These are phyloP conservation scores for Cryomyces minteri DNA, from an alignment of 495 filamentous ascomycete species.

Conservation along the genomic window DNA sequence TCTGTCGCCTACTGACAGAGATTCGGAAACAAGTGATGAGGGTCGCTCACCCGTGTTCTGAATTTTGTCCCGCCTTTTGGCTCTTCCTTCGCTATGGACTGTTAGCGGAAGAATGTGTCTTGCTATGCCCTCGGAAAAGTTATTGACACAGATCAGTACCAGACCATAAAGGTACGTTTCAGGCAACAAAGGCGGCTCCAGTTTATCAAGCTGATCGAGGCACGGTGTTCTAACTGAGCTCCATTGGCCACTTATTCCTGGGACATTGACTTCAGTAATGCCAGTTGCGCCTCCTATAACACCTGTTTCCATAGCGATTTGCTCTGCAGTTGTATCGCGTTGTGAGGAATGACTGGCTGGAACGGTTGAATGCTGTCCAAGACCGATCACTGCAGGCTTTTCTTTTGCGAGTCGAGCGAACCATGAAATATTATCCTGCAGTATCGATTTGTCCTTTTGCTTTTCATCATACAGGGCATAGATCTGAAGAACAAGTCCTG, in stretches of 20 bases:
- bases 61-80: constrained; percentile 21
- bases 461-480: constrained; percentile 62
- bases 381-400: constrained; percentile 69
- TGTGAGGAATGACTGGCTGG: constrained; percentile 30
- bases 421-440: constrained; percentile 62
- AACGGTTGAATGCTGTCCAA: constrained; percentile 69
- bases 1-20: neutral
- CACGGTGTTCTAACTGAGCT: constrained; percentile 75
- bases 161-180: constrained; percentile 90
- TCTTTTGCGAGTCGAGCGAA: constrained; percentile 83
- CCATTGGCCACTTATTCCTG: constrained; percentile 77
- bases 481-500: constrained; percentile 56
- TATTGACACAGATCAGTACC: constrained; percentile 71
- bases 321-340: constrained; percentile 40
- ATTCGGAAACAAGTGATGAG: neutral
- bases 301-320: constrained; percentile 70
- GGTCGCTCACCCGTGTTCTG: constrained; percentile 3
- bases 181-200: constrained; percentile 62
- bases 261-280: constrained; percentile 49
- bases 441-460: constrained; percentile 53
- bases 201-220: constrained; percentile 87
- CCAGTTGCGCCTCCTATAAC: constrained; percentile 85
- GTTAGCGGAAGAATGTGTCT: constrained; percentile 85
- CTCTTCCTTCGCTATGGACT: constrained; percentile 40
- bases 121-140: constrained; percentile 76